Percentiles rank a stretch among this genome's conserved stretches.
Evolutionary conservation across 2,329 filamentous ascomycete species (phyloP).

Genomic region (Colletotrichum tabaci): DNA sequence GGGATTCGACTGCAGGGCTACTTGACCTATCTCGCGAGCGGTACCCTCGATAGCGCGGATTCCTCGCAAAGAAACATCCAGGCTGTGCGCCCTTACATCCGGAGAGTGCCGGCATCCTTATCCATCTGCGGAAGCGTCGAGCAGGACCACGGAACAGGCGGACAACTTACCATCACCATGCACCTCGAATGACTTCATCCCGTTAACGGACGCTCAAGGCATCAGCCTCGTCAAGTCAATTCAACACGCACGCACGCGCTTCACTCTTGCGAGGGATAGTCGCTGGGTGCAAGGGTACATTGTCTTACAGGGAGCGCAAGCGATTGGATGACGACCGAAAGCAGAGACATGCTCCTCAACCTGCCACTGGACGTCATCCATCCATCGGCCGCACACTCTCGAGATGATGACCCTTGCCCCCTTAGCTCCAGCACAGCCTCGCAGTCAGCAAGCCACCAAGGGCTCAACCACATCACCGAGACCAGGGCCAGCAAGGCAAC

Average conservation of each 20-base stretch:
- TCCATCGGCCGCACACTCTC: not conserved
- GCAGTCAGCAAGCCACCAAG: slow-evolving; percentile 40
- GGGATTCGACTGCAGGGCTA: slow-evolving; percentile 12
- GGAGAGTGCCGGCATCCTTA: not conserved
- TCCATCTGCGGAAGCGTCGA: slow-evolving; percentile 1
- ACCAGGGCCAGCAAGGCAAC: slow-evolving; percentile 12
- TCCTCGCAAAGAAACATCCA: slow-evolving; percentile 8
- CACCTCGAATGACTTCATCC: slow-evolving; percentile 27
- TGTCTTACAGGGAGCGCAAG: slow-evolving; percentile 39
- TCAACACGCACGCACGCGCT: slow-evolving; percentile 8
- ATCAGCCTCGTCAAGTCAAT: slow-evolving; percentile 28
- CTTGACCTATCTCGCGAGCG: slow-evolving; percentile 8
- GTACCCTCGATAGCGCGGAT: slow-evolving; percentile 8
- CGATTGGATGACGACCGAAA: slow-evolving; percentile 43
- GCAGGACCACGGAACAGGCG: not conserved
- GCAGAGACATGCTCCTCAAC: slow-evolving; percentile 10
- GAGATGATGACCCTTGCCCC: slow-evolving; percentile 26
- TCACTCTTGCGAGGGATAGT: slow-evolving; percentile 36
- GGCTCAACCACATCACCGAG: slow-evolving; percentile 39
- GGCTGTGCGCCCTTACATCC: slow-evolving; percentile 4
- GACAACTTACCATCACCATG: slow-evolving; percentile 12
- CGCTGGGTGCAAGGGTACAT: slow-evolving; percentile 31
- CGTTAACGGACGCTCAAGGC: slow-evolving; percentile 3
- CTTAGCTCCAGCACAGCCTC: slow-evolving; percentile 42
- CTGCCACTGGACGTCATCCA: slow-evolving; percentile 32